Evolutionary conservation across 2,329 filamentous ascomycete genomes (phyloP).

Genomic region (Plectosphaerella plurivora): DNA sequence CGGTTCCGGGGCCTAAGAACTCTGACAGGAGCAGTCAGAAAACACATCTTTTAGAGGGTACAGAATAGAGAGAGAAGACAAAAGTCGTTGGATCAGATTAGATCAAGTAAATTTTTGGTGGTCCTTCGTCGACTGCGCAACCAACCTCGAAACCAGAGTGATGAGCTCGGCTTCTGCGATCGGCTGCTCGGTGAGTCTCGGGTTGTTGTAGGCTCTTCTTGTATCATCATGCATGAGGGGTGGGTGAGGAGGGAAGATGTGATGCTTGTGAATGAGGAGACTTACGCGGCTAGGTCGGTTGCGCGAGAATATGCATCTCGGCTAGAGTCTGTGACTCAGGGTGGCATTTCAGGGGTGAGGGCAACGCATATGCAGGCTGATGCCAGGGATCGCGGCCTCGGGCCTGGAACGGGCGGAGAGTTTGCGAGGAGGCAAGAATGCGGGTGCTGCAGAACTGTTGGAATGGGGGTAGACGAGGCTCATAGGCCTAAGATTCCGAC

Average conservation of each 20-base stretch:
- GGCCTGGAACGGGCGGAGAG: background rate
- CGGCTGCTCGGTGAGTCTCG: conserved; percentile 17
- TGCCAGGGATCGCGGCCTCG: too few relatives aligned
- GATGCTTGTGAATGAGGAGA: background rate
- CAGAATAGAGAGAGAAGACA: conserved; percentile 8
- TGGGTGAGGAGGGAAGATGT: conserved; percentile 1
- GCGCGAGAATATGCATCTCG: too few relatives aligned
- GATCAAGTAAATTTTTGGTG: conserved; percentile 51
- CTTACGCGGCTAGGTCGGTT: too few relatives aligned
- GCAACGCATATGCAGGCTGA: too few relatives aligned
- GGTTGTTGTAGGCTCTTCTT: conserved; percentile 22
- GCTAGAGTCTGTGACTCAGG: too few relatives aligned
- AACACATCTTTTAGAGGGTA: conserved; percentile 5
- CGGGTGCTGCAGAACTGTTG: background rate
- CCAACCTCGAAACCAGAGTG: conserved; percentile 41
- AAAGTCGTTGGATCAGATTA: conserved; percentile 48
- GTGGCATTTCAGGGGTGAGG: too few relatives aligned
- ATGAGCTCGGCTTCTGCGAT: conserved; percentile 44
- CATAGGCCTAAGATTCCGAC: too few relatives aligned
- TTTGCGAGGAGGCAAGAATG: background rate
- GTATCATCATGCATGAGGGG: conserved; percentile 34
- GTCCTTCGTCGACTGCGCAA: conserved; percentile 33
- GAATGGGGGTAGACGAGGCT: too few relatives aligned
- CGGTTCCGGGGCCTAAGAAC: conserved; percentile 48
- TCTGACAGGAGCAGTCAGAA: conserved; percentile 10